Percentiles rank a stretch among this genome's conserved stretches.
Conservation (phyloP, 2,329 filamentous ascomycete genomes). For the Hypoxylon rubiginosum region DNA sequence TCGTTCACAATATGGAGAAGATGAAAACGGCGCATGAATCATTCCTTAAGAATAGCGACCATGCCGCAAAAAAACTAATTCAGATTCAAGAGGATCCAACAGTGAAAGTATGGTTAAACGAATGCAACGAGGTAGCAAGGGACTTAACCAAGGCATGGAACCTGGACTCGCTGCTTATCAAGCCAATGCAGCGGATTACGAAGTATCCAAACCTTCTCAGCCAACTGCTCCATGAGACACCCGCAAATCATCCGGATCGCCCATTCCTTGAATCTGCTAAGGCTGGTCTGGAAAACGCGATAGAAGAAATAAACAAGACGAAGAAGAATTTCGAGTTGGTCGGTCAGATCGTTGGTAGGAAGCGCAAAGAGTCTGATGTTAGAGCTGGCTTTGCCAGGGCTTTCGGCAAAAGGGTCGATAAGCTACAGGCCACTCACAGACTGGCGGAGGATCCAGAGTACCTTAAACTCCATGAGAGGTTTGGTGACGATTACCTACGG, state of each 20-base stretch:
- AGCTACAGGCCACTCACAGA: slow-evolving; percentile 73
- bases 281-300: slow-evolving; percentile 71
- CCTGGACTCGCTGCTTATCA: slow-evolving; percentile 94
- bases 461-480: slow-evolving; percentile 83
- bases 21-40: slow-evolving; percentile 73
- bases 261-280: slow-evolving; percentile 69
- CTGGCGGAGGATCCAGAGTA: slow-evolving; percentile 86
- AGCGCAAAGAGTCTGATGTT: slow-evolving; percentile 90
- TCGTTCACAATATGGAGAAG: slow-evolving; percentile 68
- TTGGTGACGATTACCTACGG: slow-evolving; percentile 91
- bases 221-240: slow-evolving; percentile 83
- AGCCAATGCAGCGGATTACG: slow-evolving; percentile 93
- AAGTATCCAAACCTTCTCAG: slow-evolving; percentile 92
- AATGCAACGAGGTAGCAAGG: slow-evolving; percentile 92
- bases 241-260: slow-evolving; percentile 85
- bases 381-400: slow-evolving; percentile 87
- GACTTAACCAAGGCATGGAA: slow-evolving; percentile 96
- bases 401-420: slow-evolving; percentile 90
- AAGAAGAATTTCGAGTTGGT: slow-evolving; percentile 96
- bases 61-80: slow-evolving; percentile 71
- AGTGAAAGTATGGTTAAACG: slow-evolving; percentile 87
- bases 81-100: slow-evolving; percentile 73
- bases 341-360: slow-evolving; percentile 86
- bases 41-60: slow-evolving; percentile 73
- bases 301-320: slow-evolving; percentile 91